Base-by-base conservation (phyloP, 208 protist species). In the Blastocrithidia nonstop region DNA sequence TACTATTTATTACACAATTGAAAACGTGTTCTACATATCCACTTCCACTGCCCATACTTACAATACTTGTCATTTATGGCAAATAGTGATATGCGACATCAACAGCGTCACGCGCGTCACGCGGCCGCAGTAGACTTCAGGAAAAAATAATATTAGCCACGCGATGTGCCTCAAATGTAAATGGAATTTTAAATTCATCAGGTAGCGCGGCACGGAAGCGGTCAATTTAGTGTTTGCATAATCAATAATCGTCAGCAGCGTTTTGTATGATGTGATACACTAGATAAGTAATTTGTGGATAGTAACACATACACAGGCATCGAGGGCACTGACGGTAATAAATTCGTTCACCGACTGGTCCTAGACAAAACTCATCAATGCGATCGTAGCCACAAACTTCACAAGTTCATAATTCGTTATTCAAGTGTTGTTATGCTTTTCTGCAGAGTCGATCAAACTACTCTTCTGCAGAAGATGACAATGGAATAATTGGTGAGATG, bases 21-120 rank as follows among this genome's bases (percentile, higher is more conserved):
- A 93, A 86, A 19, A 93, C 46, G 42, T 93, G 84, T 59, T 93
- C 84, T 28, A 89, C 62, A 57, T 89, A 93, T 5, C 84, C 84
- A 21, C 47, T 60, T 13, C 77, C 84, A 49, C 77, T 88, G 42
- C 84, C 84, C 15, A 89, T 44, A 51, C 79, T 89, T 9, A 88
- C 54, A 42, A 93, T 50, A 13, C 51, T 39, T 28, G 54, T 59
- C 54, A 89, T 48, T 39, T 70, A 60, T 7, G 78, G 73, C 35
- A 83, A 56, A 44, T 48, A 50, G 2, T 36, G 45, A 25, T 72
- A 63, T 11, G 67, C 66, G 6, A 62, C 54, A 43, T 89, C 71
- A 35, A 93, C 45, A 19, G 77, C 84, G 46, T 83, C 68, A 21
- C 66, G 63, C 7, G 59, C 74, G 26, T 88, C 57, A 17, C 51